phyloP scores from a whole-genome alignment of 2,329 filamentous ascomycete genomes.

The Aspergillus tamarii region DNA sequence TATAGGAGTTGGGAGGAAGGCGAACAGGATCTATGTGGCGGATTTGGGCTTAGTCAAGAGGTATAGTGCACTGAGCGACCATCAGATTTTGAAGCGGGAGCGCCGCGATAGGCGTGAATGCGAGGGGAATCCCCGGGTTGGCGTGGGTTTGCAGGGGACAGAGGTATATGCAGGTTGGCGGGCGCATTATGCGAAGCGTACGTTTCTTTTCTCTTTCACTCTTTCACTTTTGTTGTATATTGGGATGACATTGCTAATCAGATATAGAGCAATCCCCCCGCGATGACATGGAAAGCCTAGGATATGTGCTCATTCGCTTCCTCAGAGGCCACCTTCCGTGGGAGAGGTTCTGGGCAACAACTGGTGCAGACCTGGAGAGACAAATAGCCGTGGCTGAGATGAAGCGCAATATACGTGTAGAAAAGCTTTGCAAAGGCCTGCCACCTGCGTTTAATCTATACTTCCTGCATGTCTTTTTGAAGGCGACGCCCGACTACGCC shows the following conservation, averaged over 20 bases:
- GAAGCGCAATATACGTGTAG: not conserved
- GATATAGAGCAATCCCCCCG: slow-evolving; percentile 90
- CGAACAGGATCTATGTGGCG: slow-evolving; percentile 98
- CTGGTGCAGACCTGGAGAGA: not conserved
- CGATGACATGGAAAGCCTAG: slow-evolving; percentile 98
- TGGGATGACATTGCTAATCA: not conserved
- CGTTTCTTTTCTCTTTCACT: not conserved
- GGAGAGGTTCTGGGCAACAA: slow-evolving; percentile 86
- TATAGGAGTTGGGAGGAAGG: slow-evolving; percentile 98
- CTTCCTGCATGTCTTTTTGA: not conserved
- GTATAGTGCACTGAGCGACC: slow-evolving; percentile 54
- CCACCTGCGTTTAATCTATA: not conserved
- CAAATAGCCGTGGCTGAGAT: not conserved
- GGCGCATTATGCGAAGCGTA: not conserved
- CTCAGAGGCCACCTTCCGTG: slow-evolving; percentile 97
- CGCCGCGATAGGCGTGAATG: not conserved
- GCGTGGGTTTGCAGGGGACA: not conserved
- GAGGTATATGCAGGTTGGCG: not conserved
- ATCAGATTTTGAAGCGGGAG: not conserved
- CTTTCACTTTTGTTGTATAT: not conserved
- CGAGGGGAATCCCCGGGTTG: not conserved
- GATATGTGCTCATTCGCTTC: slow-evolving; percentile 99
- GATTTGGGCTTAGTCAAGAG: slow-evolving; percentile 99
- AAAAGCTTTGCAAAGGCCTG: not conserved
- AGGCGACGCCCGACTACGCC: not conserved